Evolutionary conservation across 768 basidiomycete species (phyloP), one percentile per base, ranked within the genome.

Genomic region (Leccinum fibrillosum): DNA sequence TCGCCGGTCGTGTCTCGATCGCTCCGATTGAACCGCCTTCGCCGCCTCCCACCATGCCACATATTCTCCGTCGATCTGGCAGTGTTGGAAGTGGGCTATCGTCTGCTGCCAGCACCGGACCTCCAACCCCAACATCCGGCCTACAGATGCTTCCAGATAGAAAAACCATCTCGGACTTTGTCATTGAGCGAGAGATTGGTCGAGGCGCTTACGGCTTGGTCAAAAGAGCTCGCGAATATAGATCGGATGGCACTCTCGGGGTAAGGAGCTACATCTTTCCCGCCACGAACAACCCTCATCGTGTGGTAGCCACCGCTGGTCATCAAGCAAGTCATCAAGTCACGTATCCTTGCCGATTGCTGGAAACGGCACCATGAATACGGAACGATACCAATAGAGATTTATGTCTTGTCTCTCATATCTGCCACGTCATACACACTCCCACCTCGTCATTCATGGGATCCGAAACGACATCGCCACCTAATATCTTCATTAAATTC

Each of bases 321-420:
- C 66, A 94, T 99, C 75, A 99, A 99, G 70, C 95, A 97, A 74
- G 88, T 98, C 68, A 95, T 98, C 79, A 98, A 98, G 74, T 94
- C 92, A 49, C 90, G 97, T 53, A 99, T 99, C 59, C 82, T 99
- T 53, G 96, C 96, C 30, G 96, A 99, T 76, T 98, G 96, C 74
- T 99, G 97, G 97, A 98, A 98, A 78, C 92, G 91, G 68, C 96
- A 99, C 71, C 90, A 91, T 45, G 85, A 88, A 61, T 84, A 91
- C 71, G 96, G 96, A 56, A 97, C 97, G 8, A 97, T 98, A 66
- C 96, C 97, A 15, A 96, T 98, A 77, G 97, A 99, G 76, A 96
- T 96, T 25, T 91, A 90, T 70, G 91, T 94, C 69, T 90, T 94
- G 92, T 91, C 90, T 57, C 85, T 90, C 49, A 88, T 93, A 72